phyloP scores from a whole-genome alignment of 129 eudicot genomes.

The Helianthus tuberosus region DNA sequence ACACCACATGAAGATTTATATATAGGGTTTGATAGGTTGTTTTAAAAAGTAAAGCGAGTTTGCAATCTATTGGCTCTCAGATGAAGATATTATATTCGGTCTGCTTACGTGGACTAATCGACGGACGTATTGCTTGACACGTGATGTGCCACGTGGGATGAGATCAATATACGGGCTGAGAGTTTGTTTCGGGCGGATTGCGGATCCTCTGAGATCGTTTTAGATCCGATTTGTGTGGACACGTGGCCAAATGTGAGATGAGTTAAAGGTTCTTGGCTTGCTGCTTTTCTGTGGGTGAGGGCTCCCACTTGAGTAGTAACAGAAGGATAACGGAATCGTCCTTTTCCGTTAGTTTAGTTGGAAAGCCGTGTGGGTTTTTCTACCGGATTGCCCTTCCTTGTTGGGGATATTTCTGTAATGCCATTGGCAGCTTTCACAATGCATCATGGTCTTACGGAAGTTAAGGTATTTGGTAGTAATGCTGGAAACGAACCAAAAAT shows the following conservation, averaged over 20 bases:
- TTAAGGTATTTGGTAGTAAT: too few relatives aligned
- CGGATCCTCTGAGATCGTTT: constrained; percentile 40
- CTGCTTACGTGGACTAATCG: constrained; percentile 41
- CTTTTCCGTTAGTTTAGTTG: constrained; percentile 10
- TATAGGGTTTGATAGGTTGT: constrained; percentile 52
- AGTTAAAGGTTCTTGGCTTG: constrained; percentile 50
- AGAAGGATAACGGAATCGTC: constrained; percentile 7
- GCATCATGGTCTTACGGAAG: too few relatives aligned
- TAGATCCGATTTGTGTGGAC: constrained; percentile 49
- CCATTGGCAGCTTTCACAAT: too few relatives aligned
- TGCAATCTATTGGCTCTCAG: constrained; percentile 21
- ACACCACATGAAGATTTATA: constrained; percentile 31
- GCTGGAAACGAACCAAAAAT: too few relatives aligned
- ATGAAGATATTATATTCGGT: constrained; percentile 38
- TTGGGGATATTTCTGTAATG: neutral
- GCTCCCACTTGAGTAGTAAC: neutral
- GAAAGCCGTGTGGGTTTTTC: neutral
- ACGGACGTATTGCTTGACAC: constrained; percentile 31
- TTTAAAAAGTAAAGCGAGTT: neutral
- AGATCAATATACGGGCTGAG: constrained; percentile 51
- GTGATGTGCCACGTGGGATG: constrained; percentile 25
- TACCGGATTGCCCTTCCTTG: constrained; percentile 15
- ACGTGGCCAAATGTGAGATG: constrained; percentile 43
- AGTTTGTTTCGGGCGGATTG: constrained; percentile 39
- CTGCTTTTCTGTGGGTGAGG: neutral